A percentile compares a stretch with the other conserved stretches of the same genome.
Evolutionary conservation across 441 rosid genomes (phyloP).

Genomic region (Bruguiera hainesii): DNA sequence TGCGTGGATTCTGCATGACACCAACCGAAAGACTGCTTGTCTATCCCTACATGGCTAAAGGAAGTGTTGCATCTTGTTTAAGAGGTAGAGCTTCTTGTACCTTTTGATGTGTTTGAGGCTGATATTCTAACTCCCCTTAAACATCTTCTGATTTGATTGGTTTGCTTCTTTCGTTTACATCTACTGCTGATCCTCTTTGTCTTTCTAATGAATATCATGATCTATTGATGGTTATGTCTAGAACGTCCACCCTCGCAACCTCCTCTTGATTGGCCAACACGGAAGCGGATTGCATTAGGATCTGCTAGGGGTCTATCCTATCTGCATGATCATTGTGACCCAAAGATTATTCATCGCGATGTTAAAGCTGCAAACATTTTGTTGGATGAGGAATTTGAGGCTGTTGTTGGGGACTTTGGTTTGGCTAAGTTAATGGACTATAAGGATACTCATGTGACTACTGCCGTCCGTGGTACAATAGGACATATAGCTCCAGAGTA

Average conservation of each 20-base stretch:
- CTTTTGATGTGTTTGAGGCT: slow-evolving; percentile 1
- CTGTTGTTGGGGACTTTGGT: slow-evolving; percentile 89
- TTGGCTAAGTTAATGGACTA: slow-evolving; percentile 87
- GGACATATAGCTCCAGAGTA: slow-evolving; percentile 90
- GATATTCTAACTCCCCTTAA: not conserved
- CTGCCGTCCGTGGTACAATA: slow-evolving; percentile 83
- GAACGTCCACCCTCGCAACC: slow-evolving; percentile 71
- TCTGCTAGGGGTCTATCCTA: slow-evolving; percentile 84
- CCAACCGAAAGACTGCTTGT: slow-evolving; percentile 88
- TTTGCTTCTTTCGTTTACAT: not conserved
- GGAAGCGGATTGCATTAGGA: slow-evolving; percentile 72
- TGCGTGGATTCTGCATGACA: slow-evolving; percentile 94
- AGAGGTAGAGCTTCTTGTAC: slow-evolving; percentile 48
- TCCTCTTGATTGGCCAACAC: slow-evolving; percentile 82
- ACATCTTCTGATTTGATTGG: not conserved
- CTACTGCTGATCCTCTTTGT: slow-evolving; percentile 4
- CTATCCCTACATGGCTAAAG: slow-evolving; percentile 96
- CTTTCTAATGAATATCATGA: not conserved
- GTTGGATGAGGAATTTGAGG: slow-evolving; percentile 83
- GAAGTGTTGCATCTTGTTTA: slow-evolving; percentile 95
- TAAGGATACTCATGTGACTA: slow-evolving; percentile 87
- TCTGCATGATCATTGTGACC: slow-evolving; percentile 87
- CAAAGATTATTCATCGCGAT: slow-evolving; percentile 84
- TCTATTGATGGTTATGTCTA: slow-evolving; percentile 27
- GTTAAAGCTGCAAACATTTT: slow-evolving; percentile 86